A percentile compares a stretch with the other conserved stretches of the same genome.
Conservation (phyloP, 805 yeast genomes). For the Trichomonascus vanleenenianus region DNA sequence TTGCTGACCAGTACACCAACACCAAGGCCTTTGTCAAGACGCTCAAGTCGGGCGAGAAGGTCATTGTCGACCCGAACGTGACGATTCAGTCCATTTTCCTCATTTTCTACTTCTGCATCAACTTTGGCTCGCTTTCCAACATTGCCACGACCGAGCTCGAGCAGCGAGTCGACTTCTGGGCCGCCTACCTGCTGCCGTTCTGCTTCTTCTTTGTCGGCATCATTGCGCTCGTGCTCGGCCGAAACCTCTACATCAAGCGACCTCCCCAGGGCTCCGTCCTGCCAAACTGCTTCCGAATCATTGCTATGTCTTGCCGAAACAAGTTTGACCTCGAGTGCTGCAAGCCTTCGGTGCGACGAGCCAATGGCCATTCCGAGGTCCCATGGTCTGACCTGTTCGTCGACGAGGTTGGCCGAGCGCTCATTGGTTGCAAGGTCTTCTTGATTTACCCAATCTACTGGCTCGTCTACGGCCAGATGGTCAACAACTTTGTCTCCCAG, state of each 20-base stretch:
- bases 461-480: constrained; percentile 68
- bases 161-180: constrained; percentile 48
- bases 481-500: constrained; percentile 63
- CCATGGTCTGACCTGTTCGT: constrained; percentile 66
- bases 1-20: constrained; percentile 67
- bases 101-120: constrained; percentile 70
- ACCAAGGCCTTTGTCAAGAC: constrained; percentile 51
- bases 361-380: constrained; percentile 31
- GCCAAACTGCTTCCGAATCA: constrained; percentile 42
- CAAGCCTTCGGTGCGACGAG: constrained; percentile 48
- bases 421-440: constrained; percentile 68
- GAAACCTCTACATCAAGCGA: constrained; percentile 45
- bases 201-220: constrained; percentile 59
- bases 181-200: constrained; percentile 67
- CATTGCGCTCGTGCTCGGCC: constrained; percentile 44
- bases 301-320: constrained; percentile 39
- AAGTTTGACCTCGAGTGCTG: constrained; percentile 46
- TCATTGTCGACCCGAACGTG: constrained; percentile 59
- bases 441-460: constrained; percentile 65
- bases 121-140: constrained; percentile 66
- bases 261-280: constrained; percentile 59
- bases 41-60: constrained; percentile 54
- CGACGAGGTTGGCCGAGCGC: constrained; percentile 59
- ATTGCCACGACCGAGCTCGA: constrained; percentile 74
- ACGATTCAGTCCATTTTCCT: constrained; percentile 69